Evolutionary conservation across 495 filamentous ascomycete species (phyloP).

Genomic region (Xylaria telfairii): DNA sequence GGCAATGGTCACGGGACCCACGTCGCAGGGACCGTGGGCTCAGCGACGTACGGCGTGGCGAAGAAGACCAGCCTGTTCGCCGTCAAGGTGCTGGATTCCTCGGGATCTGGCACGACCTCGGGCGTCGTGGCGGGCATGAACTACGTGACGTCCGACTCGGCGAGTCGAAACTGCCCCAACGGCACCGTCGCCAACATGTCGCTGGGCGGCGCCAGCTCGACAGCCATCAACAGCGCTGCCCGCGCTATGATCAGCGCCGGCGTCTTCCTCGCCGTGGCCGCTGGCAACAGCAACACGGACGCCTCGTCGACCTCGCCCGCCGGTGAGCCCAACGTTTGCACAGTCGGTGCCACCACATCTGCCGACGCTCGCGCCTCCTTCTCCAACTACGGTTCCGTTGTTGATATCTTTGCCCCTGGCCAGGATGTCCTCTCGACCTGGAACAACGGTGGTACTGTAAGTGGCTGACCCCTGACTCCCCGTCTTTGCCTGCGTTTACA

Average conservation of each 20-base stretch:
- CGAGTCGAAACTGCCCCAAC: conserved; percentile 19
- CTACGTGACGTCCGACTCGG: conserved; percentile 47
- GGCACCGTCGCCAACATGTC: conserved; percentile 59
- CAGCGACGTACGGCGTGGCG: conserved; percentile 54
- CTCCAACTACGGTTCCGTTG: conserved; percentile 67
- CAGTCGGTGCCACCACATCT: conserved; percentile 62
- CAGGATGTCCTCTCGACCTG: conserved; percentile 60
- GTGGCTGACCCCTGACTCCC: conserved; percentile 16
- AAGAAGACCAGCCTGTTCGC: conserved; percentile 55
- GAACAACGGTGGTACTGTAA: conserved; percentile 59
- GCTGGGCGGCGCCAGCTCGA: conserved; percentile 60
- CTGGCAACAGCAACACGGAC: conserved; percentile 58
- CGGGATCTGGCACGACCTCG: conserved; percentile 55
- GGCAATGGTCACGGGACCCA: conserved; percentile 59
- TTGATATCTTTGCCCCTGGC: conserved; percentile 69
- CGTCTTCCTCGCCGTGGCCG: conserved; percentile 62
- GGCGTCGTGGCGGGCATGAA: conserved; percentile 58
- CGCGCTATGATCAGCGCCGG: conserved; percentile 54
- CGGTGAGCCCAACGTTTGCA: conserved; percentile 62
- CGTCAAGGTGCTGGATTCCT: conserved; percentile 58
- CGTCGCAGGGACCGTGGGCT: conserved; percentile 58
- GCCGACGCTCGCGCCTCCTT: conserved; percentile 58
- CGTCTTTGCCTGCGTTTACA: neutral
- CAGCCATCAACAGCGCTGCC: conserved; percentile 60
- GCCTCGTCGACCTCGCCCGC: conserved; percentile 61